Percentiles rank a stretch among this genome's conserved stretches.
Evolutionary conservation across 2,329 filamentous ascomycete species (phyloP).

Genomic region (Raffaelea albimanens): DNA sequence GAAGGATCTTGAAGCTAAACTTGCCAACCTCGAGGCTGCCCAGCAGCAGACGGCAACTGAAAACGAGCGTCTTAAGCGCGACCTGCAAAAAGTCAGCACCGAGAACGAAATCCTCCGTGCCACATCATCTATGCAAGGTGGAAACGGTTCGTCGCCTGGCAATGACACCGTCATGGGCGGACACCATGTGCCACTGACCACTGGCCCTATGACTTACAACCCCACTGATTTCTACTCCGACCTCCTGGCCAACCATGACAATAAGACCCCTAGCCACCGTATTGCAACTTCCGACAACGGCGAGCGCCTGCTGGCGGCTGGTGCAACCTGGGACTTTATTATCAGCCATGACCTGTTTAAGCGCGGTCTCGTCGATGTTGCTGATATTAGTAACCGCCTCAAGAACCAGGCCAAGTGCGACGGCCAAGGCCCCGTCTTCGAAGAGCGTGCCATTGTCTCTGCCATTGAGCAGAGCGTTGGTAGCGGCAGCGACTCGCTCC

Average conservation of each 20-base stretch:
- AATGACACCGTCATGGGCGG: slow-evolving; percentile 30
- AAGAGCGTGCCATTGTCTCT: slow-evolving; percentile 60
- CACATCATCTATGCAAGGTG: slow-evolving; percentile 43
- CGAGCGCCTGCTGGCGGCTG: slow-evolving; percentile 61
- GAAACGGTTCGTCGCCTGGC: slow-evolving; percentile 28
- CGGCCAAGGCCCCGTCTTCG: slow-evolving; percentile 80
- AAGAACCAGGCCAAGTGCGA: slow-evolving; percentile 71
- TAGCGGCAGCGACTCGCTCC: slow-evolving; percentile 67
- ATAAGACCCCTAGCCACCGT: slow-evolving; percentile 58
- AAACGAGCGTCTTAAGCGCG: slow-evolving; percentile 77
- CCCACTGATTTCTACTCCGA: slow-evolving; percentile 64
- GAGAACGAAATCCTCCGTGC: slow-evolving; percentile 90
- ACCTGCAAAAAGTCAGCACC: slow-evolving; percentile 73
- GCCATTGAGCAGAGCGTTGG: slow-evolving; percentile 74
- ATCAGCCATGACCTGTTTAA: slow-evolving; percentile 70
- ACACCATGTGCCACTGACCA: slow-evolving; percentile 38
- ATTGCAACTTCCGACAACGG: slow-evolving; percentile 57
- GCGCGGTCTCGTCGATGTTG: slow-evolving; percentile 71
- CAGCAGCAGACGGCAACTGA: slow-evolving; percentile 66
- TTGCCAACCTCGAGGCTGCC: slow-evolving; percentile 65
- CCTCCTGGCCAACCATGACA: slow-evolving; percentile 50
- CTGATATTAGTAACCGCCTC: slow-evolving; percentile 67
- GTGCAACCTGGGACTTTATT: slow-evolving; percentile 84
- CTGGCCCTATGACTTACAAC: slow-evolving; percentile 61
- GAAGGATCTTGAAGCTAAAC: slow-evolving; percentile 82